Conservation (phyloP, 257 asterid genomes). For the Hygrophila difformis region DNA sequence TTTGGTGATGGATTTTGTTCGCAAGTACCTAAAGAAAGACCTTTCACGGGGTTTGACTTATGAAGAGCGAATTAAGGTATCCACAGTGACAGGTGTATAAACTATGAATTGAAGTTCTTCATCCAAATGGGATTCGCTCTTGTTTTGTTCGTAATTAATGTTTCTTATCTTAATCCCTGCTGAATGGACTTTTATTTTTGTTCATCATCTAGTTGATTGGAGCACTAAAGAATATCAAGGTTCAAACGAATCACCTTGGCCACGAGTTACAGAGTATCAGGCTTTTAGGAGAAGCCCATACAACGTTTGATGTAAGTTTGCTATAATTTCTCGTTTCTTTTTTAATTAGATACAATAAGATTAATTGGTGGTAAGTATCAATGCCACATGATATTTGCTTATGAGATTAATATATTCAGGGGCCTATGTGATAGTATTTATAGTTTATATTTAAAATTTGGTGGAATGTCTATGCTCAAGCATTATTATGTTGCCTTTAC, state of each 20-base stretch:
- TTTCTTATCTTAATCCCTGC: background rate
- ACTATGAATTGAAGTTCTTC: too few relatives aligned
- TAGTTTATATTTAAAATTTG: too few relatives aligned
- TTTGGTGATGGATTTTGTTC: conserved; percentile 29
- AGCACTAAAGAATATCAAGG: conserved; percentile 39
- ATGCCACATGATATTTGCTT: background rate
- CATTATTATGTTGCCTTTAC: too few relatives aligned
- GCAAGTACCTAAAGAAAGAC: conserved; percentile 28
- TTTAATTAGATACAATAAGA: too few relatives aligned
- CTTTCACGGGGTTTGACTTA: conserved; percentile 31
- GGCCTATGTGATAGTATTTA: too few relatives aligned
- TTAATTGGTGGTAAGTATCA: too few relatives aligned
- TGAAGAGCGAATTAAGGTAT: conserved; percentile 66
- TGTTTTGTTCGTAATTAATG: background rate
- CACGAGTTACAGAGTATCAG: conserved; percentile 36
- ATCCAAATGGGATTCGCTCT: background rate
- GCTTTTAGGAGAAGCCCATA: conserved; percentile 29
- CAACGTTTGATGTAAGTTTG: conserved; percentile 41
- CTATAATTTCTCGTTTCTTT: too few relatives aligned
- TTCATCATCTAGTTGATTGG: conserved; percentile 32
- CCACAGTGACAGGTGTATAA: background rate
- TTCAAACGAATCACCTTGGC: conserved; percentile 29
- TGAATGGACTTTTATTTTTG: background rate
- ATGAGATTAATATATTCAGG: too few relatives aligned
- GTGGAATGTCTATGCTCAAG: too few relatives aligned